Evolutionary conservation across 75 land plant species (phyloP), one percentile per base, ranked within the genome.

Genomic region (Chamaecyparis obtusa): DNA sequence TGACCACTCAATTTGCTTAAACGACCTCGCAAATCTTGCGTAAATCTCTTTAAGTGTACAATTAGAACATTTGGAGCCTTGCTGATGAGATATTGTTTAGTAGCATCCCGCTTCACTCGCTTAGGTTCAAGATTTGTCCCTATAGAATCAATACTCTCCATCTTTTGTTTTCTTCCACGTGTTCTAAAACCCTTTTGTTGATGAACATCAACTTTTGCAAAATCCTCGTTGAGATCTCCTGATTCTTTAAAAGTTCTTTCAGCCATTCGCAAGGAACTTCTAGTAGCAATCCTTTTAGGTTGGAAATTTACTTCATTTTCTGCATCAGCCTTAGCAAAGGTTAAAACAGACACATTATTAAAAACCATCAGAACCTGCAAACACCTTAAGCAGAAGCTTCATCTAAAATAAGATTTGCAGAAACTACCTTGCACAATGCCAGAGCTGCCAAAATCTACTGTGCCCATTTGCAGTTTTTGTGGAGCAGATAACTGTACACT

Each of bases 21-120:
- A n/a, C 99, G 92, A 9, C 97, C 99, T 74, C 95, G 93, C 86
- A 89, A 88, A 92, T 95, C 98, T 87, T 93, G 98, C 69, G 93
- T 92, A 89, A 98, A 98, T 78, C 99, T 92, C 87, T 98, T 98
- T 54, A 98, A 86, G 88, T 98, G 99, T 54, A 98, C 90, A 2
- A 94, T 96, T 36, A 98, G 64, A 87, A 98, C 87, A n/a, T 90
- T 92, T 74, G 99, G 99, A 1, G 94, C 94, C 83, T 93, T 96
- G 55, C 90, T 88, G 33, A 98, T 93, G 35, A 93, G 92, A 33
- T 93, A 86, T 84, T 93, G 90, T 80, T 96, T 96, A 16, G 94
- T 94, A 69, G 99, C 98, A 89, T 98, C 93, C 37, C 95, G 87
- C 89, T 88, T 95, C 85, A 94, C 94, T 84, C 91, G 92, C 41